Base-by-base conservation (phyloP, 2,329 filamentous ascomycete genomes). In the Cadophora luteo-olivacea region DNA sequence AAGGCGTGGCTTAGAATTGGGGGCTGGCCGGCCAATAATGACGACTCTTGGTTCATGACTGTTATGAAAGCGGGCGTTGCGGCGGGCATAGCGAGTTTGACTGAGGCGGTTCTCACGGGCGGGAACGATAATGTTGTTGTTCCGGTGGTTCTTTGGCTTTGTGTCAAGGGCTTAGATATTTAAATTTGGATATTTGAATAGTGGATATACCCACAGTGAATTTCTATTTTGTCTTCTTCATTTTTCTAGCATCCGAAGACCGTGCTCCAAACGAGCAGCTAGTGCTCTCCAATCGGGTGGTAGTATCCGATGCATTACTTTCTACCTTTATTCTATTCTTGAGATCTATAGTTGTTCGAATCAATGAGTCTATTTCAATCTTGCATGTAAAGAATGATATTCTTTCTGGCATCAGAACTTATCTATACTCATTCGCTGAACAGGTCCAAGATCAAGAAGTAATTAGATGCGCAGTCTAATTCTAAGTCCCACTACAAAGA, bases 41-140 rank as follows among this genome's bases (percentile, higher is more conserved):
- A 92, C 81, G 90, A 93, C 41, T 85, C 89, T 63, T 92, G 90
- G 88, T 79, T 89, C 67, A 79, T 89, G 60, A 89, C 92, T 25
- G 83, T 89, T 72, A 88, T 89, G 4, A 96, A 95, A 77, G 89
- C 91, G 12, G 82, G 84, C 4, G 77, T 92, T 60, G 97, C 94
- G 72, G 94, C 92, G 7, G 85, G 86, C 52, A 87, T 94, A 68
- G 93, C 94, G 33, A 97, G 94, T 80, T 84, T 97, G 74, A 97
- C 96, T 64, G 96, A 99, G 82, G 94, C 96, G 32, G 95, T 97
- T 58, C 82, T 99, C 72, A 98, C 96, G 16, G 96, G 96, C 1
- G 96, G 95, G 36, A 99, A 99, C 80, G 96, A 99, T 84, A 99
- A 99, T 83, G 96, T 99, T 22, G 91, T 98, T 72, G 95, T 98